Evolutionary conservation across 805 yeast species (phyloP), one percentile per base, ranked within the genome.

Genomic region (Ogataea pignaliae): DNA sequence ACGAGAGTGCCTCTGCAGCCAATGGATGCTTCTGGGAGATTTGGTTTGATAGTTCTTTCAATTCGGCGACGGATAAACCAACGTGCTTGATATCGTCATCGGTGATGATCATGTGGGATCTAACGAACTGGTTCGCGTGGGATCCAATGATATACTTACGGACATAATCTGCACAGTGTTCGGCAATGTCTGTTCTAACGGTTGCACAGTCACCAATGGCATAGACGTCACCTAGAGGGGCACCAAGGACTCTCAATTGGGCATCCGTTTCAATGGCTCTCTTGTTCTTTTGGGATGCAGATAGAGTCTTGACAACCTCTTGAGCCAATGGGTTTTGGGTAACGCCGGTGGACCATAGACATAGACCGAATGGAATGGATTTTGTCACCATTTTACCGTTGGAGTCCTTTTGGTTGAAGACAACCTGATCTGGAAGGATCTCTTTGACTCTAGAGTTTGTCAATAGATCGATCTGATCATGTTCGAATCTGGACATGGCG

Each of bases 301-400:
- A 58, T 32, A 83, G 64, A n/a, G 69, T 61, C 16, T 69, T 63
- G 37, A 75, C 82, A 36, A 83, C 69, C 33, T 71, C 72, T 56
- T 73, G 72, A 8, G 86, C 81, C 40, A 83, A 59, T 13, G 83
- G 84, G 47, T 79, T 75, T 53, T 78, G 82, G 7, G 85, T 78
- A 34, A 83, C 85, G 47, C 89, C 89, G 1, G 89, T 83, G 1
- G 88, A 81, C 89, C 89, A 83, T 37, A 83, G 59, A 58, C 88
- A 81, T 32, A 83, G 60, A 11, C 89, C 89, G 47, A 73, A 82
- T 38, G 87, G 83, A 40, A 83, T 61, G 46, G 75, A 73, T 57
- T 73, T 77, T 34, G 57, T 53, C 34, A 65, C 67, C 39, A 51
- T 34, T 15, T 76, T 77, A 15, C 73, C 70, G 18, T 64, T 69